Conservation (phyloP, 1,284 basidiomycete genomes). For the Papiliotrema fonsecae region DNA sequence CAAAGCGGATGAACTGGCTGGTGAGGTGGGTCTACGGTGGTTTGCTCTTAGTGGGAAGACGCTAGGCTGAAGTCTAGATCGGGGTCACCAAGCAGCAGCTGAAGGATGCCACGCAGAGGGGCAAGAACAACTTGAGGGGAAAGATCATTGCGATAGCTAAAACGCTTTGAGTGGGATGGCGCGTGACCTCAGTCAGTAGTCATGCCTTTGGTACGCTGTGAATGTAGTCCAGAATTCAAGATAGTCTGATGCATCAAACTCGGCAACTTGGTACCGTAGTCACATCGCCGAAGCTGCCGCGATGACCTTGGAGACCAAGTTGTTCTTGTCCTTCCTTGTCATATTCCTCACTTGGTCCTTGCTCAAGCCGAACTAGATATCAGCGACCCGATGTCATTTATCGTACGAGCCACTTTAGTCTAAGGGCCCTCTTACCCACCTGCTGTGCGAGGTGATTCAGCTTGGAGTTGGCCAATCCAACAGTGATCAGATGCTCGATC, state of each 20-base stretch:
- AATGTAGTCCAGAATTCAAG: neutral
- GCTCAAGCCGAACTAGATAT: neutral
- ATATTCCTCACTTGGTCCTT: neutral
- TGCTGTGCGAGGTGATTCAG: neutral
- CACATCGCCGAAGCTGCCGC: neutral
- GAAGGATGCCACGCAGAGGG: slow-evolving; percentile 1
- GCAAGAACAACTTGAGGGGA: slow-evolving; percentile 2
- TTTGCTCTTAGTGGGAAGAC: neutral
- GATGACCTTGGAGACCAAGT: neutral
- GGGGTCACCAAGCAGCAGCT: slow-evolving; percentile 3
- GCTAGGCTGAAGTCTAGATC: neutral
- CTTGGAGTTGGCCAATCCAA: neutral
- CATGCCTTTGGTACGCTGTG: neutral
- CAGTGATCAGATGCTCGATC: neutral
- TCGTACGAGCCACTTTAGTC: neutral
- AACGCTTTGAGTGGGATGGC: neutral
- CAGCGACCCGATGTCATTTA: neutral
- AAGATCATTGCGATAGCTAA: neutral
- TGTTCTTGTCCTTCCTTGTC: slow-evolving; percentile 3
- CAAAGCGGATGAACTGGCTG: neutral
- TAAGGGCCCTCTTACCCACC: neutral
- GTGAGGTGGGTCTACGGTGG: neutral
- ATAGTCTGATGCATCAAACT: neutral
- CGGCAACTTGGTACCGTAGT: neutral
- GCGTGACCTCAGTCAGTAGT: too few relatives aligned